Base-by-base conservation (phyloP, 148 eudicot genomes). In the Dianthus caryophyllus region DNA sequence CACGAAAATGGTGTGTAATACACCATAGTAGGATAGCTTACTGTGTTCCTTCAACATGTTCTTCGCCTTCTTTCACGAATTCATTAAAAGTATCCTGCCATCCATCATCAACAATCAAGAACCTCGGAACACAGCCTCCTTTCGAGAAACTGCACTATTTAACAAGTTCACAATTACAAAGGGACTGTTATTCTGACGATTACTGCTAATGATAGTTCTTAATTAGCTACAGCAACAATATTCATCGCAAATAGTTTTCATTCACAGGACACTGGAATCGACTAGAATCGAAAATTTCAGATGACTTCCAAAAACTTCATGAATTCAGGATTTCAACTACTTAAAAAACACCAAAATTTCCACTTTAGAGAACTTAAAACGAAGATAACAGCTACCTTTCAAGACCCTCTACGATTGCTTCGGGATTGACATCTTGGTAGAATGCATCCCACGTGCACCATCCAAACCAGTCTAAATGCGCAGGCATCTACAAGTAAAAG, bases 381-480 rank as follows among this genome's bases (percentile, higher is more conserved):
- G n/a, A n/a, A n/a, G n/a, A n/a, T n/a, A n/a, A n/a, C n/a, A n/a
- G n/a, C n/a, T 75, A 82, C 89, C 89, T 85, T 72, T 82, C 74
- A 66, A 85, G 84, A 55, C 86, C 86, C 64, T 78, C 75, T 59
- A 65, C 72, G 75, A 85, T 78, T 66, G 83, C 84, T 55, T 82
- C 79, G 6, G 86, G 84, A 43, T 65, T 67, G 71, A 85, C 86
- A 67, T 82, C 83, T 65, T 80, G 83, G 75, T 85, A 82, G 70
- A 85, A 85, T 36, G 89, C 89, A 72, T 85, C 89, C 89, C 89
- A 85, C 55, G 84, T 85, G 76, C 89, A 85, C 89, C 86, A 85
- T 5, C 89, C 89, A 65, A 85, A 85, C 86, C 86, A 82, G 78
- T 85, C 86, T 64, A 85, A 74, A 75, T 82, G 86, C 5, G 66